These are phyloP conservation scores for Penicillium soppii DNA, from an alignment of 495 filamentous ascomycete species.

Conservation along the genomic window DNA sequence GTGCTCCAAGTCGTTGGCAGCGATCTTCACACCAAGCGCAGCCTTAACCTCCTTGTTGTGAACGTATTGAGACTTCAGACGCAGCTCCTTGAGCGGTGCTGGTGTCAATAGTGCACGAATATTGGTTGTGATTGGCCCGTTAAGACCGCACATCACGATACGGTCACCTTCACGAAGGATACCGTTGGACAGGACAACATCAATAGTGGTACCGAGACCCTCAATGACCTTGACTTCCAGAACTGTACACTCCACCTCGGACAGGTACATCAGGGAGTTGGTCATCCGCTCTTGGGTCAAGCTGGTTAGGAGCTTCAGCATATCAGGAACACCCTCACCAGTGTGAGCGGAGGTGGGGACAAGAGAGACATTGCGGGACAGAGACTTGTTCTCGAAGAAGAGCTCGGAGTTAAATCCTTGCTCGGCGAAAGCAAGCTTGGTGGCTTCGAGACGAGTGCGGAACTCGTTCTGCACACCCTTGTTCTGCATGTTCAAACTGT, in stretches of 20 bases:
- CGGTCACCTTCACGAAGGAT: constrained; percentile 92
- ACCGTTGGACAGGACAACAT: constrained; percentile 96
- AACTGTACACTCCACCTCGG: constrained; percentile 95
- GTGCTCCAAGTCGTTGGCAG: constrained; percentile 90
- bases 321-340: constrained; percentile 97
- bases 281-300: constrained; percentile 98
- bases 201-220: constrained; percentile 97
- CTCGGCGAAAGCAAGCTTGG: constrained; percentile 90
- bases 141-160: constrained; percentile 91
- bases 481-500: constrained; percentile 84
- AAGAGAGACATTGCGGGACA: constrained; percentile 88
- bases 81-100: constrained; percentile 88
- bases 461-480: constrained; percentile 96
- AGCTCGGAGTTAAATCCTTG: constrained; percentile 97
- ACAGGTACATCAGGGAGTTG: constrained; percentile 95
- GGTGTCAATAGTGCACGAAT: constrained; percentile 96
- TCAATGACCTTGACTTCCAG: constrained; percentile 99
- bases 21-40: constrained; percentile 97
- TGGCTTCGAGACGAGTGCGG: constrained; percentile 82
- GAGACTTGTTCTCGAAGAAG: constrained; percentile 96
- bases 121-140: constrained; percentile 91
- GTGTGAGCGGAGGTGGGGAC: constrained; percentile 97
- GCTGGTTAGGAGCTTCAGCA: constrained; percentile 91
- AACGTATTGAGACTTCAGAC: constrained; percentile 91
- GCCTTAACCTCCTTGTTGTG: constrained; percentile 99